phyloP scores from a whole-genome alignment of 169 alveolate species.

The Eimeria praecox region DNA sequence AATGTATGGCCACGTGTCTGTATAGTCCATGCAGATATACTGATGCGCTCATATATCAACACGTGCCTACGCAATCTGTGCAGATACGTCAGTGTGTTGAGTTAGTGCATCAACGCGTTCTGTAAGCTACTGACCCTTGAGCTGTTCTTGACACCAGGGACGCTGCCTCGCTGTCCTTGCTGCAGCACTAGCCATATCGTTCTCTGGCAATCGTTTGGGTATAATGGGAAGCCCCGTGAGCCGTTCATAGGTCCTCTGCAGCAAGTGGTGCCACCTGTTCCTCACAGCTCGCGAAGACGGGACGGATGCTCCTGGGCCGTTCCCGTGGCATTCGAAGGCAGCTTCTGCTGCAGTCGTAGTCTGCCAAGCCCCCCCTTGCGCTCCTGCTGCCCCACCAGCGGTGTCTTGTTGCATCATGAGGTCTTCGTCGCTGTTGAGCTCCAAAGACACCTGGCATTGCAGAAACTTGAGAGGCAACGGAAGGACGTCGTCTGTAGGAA shows the following conservation, averaged over 20 bases:
- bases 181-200: conserved; percentile 47
- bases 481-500: conserved; percentile 34
- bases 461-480: conserved; percentile 58
- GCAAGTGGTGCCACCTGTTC: conserved; percentile 46
- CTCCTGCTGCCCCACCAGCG: not conserved
- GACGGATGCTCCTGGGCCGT: not conserved
- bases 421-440: conserved; percentile 45
- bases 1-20: too few species aligned
- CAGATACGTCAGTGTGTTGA: too few species aligned
- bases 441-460: conserved; percentile 41
- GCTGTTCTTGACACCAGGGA: conserved; percentile 40
- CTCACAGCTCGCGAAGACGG: conserved; percentile 42
- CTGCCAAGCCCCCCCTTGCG: not conserved
- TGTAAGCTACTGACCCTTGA: not conserved
- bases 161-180: conserved; percentile 43
- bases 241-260: not conserved
- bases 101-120: too few species aligned
- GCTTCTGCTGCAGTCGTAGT: conserved; percentile 43
- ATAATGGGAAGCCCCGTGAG: conserved; percentile 14
- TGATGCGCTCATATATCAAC: too few species aligned
- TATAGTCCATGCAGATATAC: too few species aligned
- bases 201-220: not conserved
- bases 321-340: not conserved
- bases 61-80: too few species aligned
- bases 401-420: not conserved